Conservation (phyloP, 2,329 filamentous ascomycete species). For the Fusarium sp. region DNA sequence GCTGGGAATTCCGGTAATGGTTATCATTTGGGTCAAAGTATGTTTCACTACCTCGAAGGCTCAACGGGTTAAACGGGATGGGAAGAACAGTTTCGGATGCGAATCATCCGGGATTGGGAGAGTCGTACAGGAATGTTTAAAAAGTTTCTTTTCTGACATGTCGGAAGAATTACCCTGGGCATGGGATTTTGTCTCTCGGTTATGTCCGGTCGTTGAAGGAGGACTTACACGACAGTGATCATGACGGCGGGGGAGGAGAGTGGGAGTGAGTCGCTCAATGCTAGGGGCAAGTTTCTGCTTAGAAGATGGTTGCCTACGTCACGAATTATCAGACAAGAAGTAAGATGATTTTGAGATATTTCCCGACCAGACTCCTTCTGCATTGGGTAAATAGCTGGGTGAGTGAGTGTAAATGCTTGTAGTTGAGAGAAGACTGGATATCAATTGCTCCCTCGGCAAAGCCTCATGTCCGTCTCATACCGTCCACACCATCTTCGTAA, state of each 20-base stretch:
- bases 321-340: slow-evolving; percentile 10
- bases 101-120: slow-evolving; percentile 12
- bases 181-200: slow-evolving; percentile 36
- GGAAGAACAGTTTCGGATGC: background rate
- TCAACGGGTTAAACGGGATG: slow-evolving; percentile 7
- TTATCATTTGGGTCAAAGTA: slow-evolving; percentile 6
- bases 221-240: slow-evolving; percentile 33
- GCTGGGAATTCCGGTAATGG: slow-evolving; percentile 6
- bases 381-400: slow-evolving; percentile 29
- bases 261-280: slow-evolving; percentile 1
- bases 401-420: slow-evolving; percentile 2
- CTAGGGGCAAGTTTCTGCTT: slow-evolving; percentile 18
- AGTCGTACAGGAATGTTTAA: slow-evolving; percentile 20
- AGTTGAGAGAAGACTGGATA: slow-evolving; percentile 24
- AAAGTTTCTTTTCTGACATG: slow-evolving; percentile 24
- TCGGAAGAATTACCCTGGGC: slow-evolving; percentile 19
- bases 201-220: slow-evolving; percentile 28
- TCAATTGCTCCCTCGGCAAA: slow-evolving; percentile 12
- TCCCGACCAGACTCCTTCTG: slow-evolving; percentile 24
- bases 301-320: slow-evolving; percentile 29
- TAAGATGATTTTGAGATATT: slow-evolving; percentile 19
- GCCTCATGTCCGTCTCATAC: slow-evolving; percentile 26
- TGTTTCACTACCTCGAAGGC: slow-evolving; percentile 12
- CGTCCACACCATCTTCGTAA: slow-evolving; percentile 36
- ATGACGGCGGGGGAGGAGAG: slow-evolving; percentile 10